Evolutionary conservation across 2,329 filamentous ascomycete genomes (phyloP), one percentile per base, ranked within the genome.

Genomic region (Colletotrichum scovillei): DNA sequence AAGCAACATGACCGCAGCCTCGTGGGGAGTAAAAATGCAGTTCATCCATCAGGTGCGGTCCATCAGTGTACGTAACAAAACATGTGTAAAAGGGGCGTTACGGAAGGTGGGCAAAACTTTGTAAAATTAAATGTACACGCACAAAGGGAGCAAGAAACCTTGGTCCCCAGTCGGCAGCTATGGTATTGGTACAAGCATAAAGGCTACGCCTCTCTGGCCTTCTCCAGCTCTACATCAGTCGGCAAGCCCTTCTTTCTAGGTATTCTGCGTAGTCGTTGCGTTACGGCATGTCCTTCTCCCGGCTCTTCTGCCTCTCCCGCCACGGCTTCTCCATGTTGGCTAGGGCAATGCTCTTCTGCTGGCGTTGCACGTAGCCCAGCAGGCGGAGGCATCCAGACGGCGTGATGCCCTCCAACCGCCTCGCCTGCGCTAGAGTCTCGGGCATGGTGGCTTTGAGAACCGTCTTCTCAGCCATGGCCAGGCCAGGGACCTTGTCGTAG

Each of bases 351-450:
- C 57, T 55, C 52, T 75, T 60, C 28, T 53, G 56, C 35, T 71
- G 69, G 8, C 80, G 78, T 53, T 85, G 86, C n/a, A 95, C 91
- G 80, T 90, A 89, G 28, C 86, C 87, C 70, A 96, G 82, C 74
- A 97, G 79, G 67, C 90, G 83, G 56, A 92, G 79, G 70, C 88
- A 88, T 0, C 89, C 91, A 0, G 88, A 85, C 0, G 91, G 90
- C 24, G 91, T 92, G 74, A 93, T 86, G 4, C 96, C 96, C 82
- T 99, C 97, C 12, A 98, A 90, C 16, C 97, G 86, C 62, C 95
- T 88, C 38, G 96, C 96, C 88, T 98, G 97, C 0, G 94, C 96
- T 26, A 99, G 87, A 74, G 91, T 97, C 82, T 97, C 94, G 0
- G 97, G 97, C 64, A 90, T 86, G 1, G 94, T 93, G 2, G 87